These are phyloP conservation scores for Discostella stelligeroides DNA, from an alignment of 108 stramenopile genomes.

Conservation along the genomic window DNA sequence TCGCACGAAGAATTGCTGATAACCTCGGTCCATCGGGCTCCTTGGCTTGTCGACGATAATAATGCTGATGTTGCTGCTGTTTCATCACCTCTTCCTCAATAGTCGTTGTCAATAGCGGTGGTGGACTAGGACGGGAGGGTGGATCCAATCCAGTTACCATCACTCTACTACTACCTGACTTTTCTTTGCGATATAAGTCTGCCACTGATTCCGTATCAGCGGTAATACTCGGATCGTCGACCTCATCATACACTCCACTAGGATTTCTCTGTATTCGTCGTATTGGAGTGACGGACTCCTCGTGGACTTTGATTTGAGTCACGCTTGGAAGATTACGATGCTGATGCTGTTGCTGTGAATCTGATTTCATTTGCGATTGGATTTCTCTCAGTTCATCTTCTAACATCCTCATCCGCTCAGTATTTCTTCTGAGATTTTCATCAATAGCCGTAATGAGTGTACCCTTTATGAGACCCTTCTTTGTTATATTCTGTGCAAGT, in stretches of 20 bases:
- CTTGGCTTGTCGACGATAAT: neutral
- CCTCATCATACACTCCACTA: conserved; percentile 17
- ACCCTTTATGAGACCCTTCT: conserved; percentile 41
- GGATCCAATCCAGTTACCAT: conserved; percentile 35
- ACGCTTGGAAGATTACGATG: neutral
- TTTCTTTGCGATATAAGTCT: conserved; percentile 10
- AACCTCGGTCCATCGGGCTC: conserved; percentile 27
- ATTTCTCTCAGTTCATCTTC: conserved; percentile 30
- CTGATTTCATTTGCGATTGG: conserved; percentile 32
- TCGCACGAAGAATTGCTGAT: conserved; percentile 18
- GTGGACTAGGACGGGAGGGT: conserved; percentile 37
- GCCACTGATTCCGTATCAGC: conserved; percentile 31
- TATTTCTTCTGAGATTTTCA: conserved; percentile 31
- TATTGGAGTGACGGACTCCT: neutral
- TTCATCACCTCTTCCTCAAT: neutral
- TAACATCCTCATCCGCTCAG: conserved; percentile 10
- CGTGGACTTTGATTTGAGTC: neutral
- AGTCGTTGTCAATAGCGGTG: conserved; percentile 8
- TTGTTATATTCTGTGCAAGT: conserved; percentile 19
- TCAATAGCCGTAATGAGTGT: conserved; percentile 42
- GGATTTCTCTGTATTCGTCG: neutral
- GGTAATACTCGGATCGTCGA: conserved; percentile 38
- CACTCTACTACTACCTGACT: neutral
- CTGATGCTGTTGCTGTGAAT: neutral
- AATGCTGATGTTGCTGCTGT: neutral